Evolutionary conservation across 192 early-diverging fungal genomes (phyloP).

Genomic region (Backusella parvicylindrica): DNA sequence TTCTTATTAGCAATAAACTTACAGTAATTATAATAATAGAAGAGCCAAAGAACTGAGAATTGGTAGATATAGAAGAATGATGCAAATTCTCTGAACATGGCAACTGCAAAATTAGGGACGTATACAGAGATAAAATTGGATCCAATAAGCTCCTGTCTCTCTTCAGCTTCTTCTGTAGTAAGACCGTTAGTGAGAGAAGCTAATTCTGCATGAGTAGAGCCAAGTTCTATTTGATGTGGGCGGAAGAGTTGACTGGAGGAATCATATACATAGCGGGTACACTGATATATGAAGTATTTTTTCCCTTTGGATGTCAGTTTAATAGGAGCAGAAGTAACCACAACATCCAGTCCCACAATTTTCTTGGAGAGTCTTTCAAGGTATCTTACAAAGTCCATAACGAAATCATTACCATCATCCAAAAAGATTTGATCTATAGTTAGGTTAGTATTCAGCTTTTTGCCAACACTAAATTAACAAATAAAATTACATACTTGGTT

Average conservation of each 20-base stretch:
- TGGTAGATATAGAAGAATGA: slow-evolving; percentile 58
- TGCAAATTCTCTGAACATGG: slow-evolving; percentile 54
- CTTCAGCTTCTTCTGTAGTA: slow-evolving; percentile 43
- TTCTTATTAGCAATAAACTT: not conserved
- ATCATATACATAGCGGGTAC: slow-evolving; percentile 71
- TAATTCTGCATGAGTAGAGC: slow-evolving; percentile 42
- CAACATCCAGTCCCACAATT: slow-evolving; percentile 37
- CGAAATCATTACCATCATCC: slow-evolving; percentile 25
- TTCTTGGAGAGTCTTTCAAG: slow-evolving; percentile 21
- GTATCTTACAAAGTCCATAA: slow-evolving; percentile 31
- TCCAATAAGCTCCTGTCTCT: slow-evolving; percentile 57
- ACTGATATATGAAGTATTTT: slow-evolving; percentile 67
- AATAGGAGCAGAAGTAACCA: slow-evolving; percentile 41
- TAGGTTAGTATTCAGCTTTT: not conserved
- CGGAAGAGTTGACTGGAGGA: slow-evolving; percentile 44
- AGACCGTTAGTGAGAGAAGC: slow-evolving; percentile 43
- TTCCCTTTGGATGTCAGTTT: slow-evolving; percentile 43
- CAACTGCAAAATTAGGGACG: slow-evolving; percentile 51
- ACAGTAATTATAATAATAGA: slow-evolving; percentile 51
- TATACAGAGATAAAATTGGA: slow-evolving; percentile 67
- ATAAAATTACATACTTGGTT: slow-evolving; percentile 13
- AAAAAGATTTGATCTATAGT: slow-evolving; percentile 31
- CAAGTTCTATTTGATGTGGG: slow-evolving; percentile 57
- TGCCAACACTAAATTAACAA: not conserved
- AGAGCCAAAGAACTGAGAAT: slow-evolving; percentile 45